phyloP scores from a whole-genome alignment of 441 rosid species.

The Melastoma candidum region DNA sequence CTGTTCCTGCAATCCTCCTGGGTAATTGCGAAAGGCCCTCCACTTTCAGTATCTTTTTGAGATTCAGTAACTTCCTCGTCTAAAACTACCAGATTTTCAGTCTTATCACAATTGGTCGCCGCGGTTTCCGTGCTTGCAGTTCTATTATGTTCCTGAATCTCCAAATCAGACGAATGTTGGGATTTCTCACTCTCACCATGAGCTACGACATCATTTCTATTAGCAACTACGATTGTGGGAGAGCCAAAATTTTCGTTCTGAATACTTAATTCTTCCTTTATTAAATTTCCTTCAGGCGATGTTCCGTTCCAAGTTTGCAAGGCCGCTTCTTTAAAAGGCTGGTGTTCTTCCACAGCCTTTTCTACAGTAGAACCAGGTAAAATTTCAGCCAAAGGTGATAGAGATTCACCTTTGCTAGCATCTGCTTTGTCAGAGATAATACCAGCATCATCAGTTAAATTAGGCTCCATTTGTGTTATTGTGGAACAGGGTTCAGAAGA shows the following conservation, averaged over 20 bases:
- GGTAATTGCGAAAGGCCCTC: too few relatives aligned
- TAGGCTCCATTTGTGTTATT: constrained; percentile 66
- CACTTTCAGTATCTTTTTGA: too few relatives aligned
- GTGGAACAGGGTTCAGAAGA: constrained; percentile 68
- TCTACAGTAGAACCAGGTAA: constrained; percentile 27
- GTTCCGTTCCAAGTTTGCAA: constrained; percentile 25
- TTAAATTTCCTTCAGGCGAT: constrained; percentile 27
- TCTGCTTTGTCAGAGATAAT: constrained; percentile 29
- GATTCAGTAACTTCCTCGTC: too few relatives aligned
- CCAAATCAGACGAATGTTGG: too few relatives aligned
- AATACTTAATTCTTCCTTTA: constrained; percentile 24
- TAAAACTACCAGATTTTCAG: too few relatives aligned
- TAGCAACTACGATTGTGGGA: constrained; percentile 20
- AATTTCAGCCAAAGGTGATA: constrained; percentile 24
- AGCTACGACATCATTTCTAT: constrained; percentile 14
- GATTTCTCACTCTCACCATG: constrained; percentile 23
- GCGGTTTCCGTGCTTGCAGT: too few relatives aligned
- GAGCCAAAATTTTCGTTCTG: constrained; percentile 18
- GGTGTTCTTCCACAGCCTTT: constrained; percentile 31
- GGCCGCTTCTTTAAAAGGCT: constrained; percentile 29
- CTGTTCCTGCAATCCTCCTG: too few relatives aligned
- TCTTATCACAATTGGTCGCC: too few relatives aligned
- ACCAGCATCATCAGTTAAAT: constrained; percentile 31
- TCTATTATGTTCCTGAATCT: too few relatives aligned
- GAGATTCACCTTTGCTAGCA: constrained; percentile 24